Evolutionary conservation across 306 rosid genomes (phyloP).

Genomic region (Quillaja saponaria): DNA sequence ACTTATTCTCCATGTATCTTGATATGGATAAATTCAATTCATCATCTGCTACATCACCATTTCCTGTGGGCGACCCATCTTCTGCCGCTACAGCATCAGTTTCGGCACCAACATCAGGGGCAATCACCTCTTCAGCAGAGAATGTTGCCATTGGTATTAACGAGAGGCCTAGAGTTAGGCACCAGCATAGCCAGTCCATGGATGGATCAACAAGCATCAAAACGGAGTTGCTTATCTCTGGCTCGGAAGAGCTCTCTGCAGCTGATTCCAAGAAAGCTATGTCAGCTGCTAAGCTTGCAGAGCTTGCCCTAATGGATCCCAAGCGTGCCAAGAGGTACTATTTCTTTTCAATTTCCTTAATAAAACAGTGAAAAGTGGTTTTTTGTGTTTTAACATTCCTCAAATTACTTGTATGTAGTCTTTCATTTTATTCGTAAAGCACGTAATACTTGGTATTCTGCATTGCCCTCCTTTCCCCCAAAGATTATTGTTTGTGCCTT

Average conservation of each 20-base stretch:
- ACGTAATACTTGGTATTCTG: neutral
- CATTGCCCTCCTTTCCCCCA: neutral
- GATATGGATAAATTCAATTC: constrained; percentile 95
- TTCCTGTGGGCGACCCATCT: constrained; percentile 67
- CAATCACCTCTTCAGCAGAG: constrained; percentile 45
- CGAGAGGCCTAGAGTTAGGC: constrained; percentile 86
- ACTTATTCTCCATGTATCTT: constrained; percentile 84
- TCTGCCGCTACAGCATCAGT: constrained; percentile 31
- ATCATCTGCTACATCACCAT: constrained; percentile 69
- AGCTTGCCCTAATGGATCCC: constrained; percentile 88
- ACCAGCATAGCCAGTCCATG: constrained; percentile 98
- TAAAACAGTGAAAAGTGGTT: neutral
- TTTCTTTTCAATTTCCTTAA: constrained; percentile 6
- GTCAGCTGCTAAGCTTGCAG: constrained; percentile 89
- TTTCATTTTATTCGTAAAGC: neutral
- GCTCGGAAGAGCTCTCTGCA: constrained; percentile 67
- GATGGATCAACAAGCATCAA: constrained; percentile 85
- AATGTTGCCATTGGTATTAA: constrained; percentile 37
- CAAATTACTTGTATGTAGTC: neutral
- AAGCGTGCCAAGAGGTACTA: constrained; percentile 91
- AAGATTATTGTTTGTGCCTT: neutral
- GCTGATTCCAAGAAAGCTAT: constrained; percentile 79
- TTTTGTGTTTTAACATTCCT: constrained; percentile 11
- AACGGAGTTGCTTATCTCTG: constrained; percentile 75
- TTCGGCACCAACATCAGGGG: constrained; percentile 33